These are phyloP conservation scores for Jamesozyma rosinii DNA, from an alignment of 805 yeast species.

Conservation along the genomic window DNA sequence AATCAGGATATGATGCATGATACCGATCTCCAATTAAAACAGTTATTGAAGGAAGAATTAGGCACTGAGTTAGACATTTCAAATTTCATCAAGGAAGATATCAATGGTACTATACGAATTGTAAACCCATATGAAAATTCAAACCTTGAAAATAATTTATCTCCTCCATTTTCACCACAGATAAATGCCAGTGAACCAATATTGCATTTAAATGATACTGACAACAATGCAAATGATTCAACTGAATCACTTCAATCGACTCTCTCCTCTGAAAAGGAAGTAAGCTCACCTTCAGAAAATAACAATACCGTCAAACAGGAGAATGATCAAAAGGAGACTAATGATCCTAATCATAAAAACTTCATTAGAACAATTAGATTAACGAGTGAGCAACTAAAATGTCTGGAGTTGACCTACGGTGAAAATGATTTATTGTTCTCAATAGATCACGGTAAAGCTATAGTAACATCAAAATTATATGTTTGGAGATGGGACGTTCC, in stretches of 20 bases:
- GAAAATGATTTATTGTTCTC: constrained; percentile 69
- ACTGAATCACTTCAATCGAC: neutral
- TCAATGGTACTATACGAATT: constrained; percentile 60
- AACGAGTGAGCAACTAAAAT: constrained; percentile 79
- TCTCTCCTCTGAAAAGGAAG: neutral
- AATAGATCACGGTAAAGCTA: constrained; percentile 75
- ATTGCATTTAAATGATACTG: neutral
- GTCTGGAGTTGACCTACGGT: constrained; percentile 67
- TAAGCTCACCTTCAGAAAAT: neutral
- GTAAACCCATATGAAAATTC: constrained; percentile 28
- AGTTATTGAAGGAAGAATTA: constrained; percentile 68
- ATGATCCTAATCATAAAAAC: constrained; percentile 12
- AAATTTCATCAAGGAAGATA: constrained; percentile 45
- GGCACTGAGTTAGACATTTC: constrained; percentile 42
- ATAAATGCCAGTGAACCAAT: constrained; percentile 11
- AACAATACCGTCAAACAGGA: neutral
- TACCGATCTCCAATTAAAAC: constrained; percentile 66
- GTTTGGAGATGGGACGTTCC: constrained; percentile 81
- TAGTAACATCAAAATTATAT: constrained; percentile 61
- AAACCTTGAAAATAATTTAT: neutral
- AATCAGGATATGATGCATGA: constrained; percentile 67
- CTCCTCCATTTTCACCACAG: constrained; percentile 22
- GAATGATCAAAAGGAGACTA: too few relatives aligned
- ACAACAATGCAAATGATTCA: neutral
- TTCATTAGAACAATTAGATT: constrained; percentile 83